phyloP scores from a whole-genome alignment of 2,329 filamentous ascomycete species.

The Truncatella angustata region DNA sequence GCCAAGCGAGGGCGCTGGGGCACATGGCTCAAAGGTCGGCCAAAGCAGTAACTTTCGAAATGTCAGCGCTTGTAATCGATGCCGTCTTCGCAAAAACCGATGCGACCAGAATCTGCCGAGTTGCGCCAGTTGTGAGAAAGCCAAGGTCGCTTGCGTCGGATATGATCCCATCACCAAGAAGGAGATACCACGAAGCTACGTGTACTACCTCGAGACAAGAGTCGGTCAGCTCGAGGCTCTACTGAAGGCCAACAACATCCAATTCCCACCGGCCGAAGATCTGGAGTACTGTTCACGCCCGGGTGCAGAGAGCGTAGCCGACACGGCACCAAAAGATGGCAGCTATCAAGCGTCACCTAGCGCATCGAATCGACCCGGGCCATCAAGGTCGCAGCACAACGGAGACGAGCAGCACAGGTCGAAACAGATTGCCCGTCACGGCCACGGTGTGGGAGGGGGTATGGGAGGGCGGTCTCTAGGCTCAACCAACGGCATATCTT shows the following conservation, averaged over 20 bases:
- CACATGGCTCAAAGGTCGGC: conserved; percentile 39
- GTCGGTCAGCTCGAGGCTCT: conserved; percentile 80
- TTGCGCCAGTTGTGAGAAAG: conserved; percentile 90
- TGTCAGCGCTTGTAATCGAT: conserved; percentile 93
- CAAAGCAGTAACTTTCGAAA: conserved; percentile 73
- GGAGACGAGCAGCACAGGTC: conserved; percentile 53
- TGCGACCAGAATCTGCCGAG: conserved; percentile 92
- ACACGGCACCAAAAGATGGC: conserved; percentile 32
- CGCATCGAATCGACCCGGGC: conserved; percentile 26
- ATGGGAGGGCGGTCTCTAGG: conserved; percentile 80
- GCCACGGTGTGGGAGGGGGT: conserved; percentile 47
- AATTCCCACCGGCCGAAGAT: conserved; percentile 68
- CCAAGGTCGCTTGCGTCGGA: conserved; percentile 85
- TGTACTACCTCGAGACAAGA: conserved; percentile 89
- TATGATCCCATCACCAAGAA: conserved; percentile 96
- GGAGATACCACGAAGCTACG: conserved; percentile 91
- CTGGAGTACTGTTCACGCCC: conserved; percentile 64
- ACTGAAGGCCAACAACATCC: conserved; percentile 65
- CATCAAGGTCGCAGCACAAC: conserved; percentile 31
- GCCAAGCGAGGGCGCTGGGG: conserved; percentile 27
- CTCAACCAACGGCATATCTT: conserved; percentile 87
- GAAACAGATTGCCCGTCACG: conserved; percentile 26
- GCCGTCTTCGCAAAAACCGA: conserved; percentile 86
- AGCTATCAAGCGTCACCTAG: conserved; percentile 31
- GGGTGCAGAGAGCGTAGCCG: conserved; percentile 33